Percentiles rank a stretch among this genome's conserved stretches.
These are phyloP conservation scores for Medicago arabica DNA, from an alignment of 306 rosid genomes.

Conservation along the genomic window DNA sequence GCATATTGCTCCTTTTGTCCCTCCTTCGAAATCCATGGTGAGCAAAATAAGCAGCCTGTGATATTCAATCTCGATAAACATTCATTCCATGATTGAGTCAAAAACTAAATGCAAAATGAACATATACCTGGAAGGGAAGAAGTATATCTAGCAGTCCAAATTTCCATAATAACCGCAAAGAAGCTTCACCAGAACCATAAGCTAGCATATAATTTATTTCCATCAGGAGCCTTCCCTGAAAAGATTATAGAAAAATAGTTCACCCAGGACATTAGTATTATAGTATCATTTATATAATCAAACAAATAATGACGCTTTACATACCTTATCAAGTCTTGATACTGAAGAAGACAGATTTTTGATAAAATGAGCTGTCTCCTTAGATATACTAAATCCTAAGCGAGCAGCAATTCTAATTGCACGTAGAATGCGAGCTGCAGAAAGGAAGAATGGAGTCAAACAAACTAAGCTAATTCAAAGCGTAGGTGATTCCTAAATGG, in stretches of 20 bases:
- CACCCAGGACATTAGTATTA: slow-evolving; percentile 24
- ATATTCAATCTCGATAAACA: slow-evolving; percentile 37
- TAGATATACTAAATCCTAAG: slow-evolving; percentile 67
- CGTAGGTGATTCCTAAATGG: background rate
- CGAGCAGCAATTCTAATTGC: slow-evolving; percentile 80
- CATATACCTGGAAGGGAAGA: slow-evolving; percentile 69
- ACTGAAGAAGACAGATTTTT: slow-evolving; percentile 54
- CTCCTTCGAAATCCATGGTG: slow-evolving; percentile 62
- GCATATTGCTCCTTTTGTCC: slow-evolving; percentile 76
- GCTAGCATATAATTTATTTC: slow-evolving; percentile 84
- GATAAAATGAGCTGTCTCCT: slow-evolving; percentile 68
- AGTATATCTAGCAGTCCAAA: slow-evolving; percentile 77
- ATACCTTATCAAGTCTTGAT: slow-evolving; percentile 73
- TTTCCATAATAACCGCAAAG: slow-evolving; percentile 76
- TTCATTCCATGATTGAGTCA: slow-evolving; percentile 26
- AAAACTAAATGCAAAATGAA: slow-evolving; percentile 27
- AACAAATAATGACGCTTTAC: slow-evolving; percentile 31
- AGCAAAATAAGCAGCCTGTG: slow-evolving; percentile 82
- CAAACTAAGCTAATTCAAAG: slow-evolving; percentile 2
- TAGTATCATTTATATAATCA: slow-evolving; percentile 14
- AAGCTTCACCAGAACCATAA: slow-evolving; percentile 80
- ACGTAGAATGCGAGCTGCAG: slow-evolving; percentile 81
- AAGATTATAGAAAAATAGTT: slow-evolving; percentile 39
- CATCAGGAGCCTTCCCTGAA: slow-evolving; percentile 73
- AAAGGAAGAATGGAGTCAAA: slow-evolving; percentile 32